Conservation (phyloP, 139 green algal genomes). For the Coccomyxa sp. region DNA sequence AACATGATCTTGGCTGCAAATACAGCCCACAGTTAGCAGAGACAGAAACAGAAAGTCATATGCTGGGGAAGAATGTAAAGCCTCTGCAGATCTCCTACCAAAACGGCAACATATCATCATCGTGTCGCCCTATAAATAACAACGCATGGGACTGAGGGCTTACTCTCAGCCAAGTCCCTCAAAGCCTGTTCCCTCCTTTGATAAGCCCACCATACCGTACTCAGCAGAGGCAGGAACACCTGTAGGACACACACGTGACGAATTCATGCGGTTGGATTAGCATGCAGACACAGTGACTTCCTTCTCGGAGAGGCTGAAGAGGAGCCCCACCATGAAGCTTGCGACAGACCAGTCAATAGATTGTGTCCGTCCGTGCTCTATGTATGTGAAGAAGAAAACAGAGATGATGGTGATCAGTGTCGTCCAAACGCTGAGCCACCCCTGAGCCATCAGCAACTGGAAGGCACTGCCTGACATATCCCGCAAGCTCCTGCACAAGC, state of each 20-base stretch:
- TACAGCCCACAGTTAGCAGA: no score
- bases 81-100: no score
- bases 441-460: slow-evolving; percentile 15
- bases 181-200: slow-evolving; percentile 31
- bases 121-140: no score
- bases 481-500: slow-evolving; percentile 10
- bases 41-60: no score
- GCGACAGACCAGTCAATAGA: slow-evolving; percentile 36
- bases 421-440: slow-evolving; percentile 16
- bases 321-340: slow-evolving; percentile 25
- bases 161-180: slow-evolving; percentile 28
- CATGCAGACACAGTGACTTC: no score
- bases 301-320: no score
- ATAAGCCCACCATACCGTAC: slow-evolving; percentile 36
- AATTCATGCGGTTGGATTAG: no score
- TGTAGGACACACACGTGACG: no score
- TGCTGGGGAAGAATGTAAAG: no score
- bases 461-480: slow-evolving; percentile 12
- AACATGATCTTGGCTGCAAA: slow-evolving; percentile 38
- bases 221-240: slow-evolving; percentile 31
- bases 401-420: slow-evolving; percentile 18
- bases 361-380: neutral
- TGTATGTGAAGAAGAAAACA: slow-evolving; percentile 41
- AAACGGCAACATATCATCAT: no score
- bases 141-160: no score